Evolutionary conservation across 2,329 filamentous ascomycete genomes (phyloP).

Genomic region (Ceratocystis cacaofunesta): DNA sequence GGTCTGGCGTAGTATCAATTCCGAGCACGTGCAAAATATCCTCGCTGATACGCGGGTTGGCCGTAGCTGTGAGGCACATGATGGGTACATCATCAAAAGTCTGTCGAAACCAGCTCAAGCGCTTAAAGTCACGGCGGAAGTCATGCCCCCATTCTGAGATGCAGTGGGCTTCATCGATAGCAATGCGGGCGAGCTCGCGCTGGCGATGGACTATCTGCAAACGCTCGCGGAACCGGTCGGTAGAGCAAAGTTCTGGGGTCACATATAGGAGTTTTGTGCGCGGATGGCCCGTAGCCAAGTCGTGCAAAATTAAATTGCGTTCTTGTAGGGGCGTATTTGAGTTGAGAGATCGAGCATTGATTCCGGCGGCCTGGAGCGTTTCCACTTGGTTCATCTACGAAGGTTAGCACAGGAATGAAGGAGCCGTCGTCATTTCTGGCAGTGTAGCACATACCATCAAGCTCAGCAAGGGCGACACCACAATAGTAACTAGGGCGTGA

Average conservation of each 20-base stretch:
- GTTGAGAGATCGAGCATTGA: constrained; percentile 76
- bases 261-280: constrained; percentile 75
- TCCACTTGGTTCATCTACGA: constrained; percentile 78
- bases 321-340: constrained; percentile 57
- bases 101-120: constrained; percentile 69
- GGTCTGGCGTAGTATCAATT: constrained; percentile 42
- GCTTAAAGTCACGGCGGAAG: constrained; percentile 84
- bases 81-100: constrained; percentile 75
- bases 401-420: no score
- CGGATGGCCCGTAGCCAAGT: constrained; percentile 79
- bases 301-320: constrained; percentile 55
- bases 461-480: constrained; percentile 75
- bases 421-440: no score
- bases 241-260: constrained; percentile 76
- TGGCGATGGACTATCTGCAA: constrained; percentile 63
- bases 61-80: constrained; percentile 85
- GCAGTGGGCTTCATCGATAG: constrained; percentile 89
- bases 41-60: constrained; percentile 62
- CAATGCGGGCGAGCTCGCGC: constrained; percentile 71
- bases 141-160: constrained; percentile 98
- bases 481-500: constrained; percentile 55
- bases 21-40: constrained; percentile 68
- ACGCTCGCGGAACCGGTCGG: constrained; percentile 59
- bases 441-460: constrained; percentile 50
- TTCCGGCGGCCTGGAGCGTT: constrained; percentile 55